A percentile compares a stretch with the other conserved stretches of the same genome.
phyloP scores from a whole-genome alignment of 768 basidiomycete species.

The Macrolepiota albuminosa region DNA sequence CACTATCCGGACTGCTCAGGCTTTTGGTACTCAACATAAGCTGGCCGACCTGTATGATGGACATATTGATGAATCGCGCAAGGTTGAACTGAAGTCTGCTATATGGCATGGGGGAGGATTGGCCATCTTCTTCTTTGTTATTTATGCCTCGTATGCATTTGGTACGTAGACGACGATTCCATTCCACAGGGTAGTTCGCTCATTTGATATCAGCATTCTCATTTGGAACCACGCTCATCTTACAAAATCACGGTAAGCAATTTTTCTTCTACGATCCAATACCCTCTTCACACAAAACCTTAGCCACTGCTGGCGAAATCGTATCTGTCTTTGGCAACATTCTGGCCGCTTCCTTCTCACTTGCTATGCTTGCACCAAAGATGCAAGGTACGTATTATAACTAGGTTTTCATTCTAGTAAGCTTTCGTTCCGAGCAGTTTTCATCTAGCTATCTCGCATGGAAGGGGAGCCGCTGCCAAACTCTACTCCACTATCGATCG shows the following conservation, averaged over 20 bases:
- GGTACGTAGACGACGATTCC: constrained; percentile 33
- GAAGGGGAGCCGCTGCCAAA: constrained; percentile 84
- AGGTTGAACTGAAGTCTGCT: constrained; percentile 54
- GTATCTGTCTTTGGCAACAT: constrained; percentile 83
- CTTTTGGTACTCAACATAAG: constrained; percentile 76
- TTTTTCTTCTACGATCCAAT: background rate
- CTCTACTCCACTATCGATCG: constrained; percentile 86
- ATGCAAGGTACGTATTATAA: constrained; percentile 54
- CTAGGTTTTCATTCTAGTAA: background rate
- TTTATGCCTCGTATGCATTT: constrained; percentile 71
- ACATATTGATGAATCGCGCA: constrained; percentile 49
- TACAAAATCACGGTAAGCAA: constrained; percentile 45
- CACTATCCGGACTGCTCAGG: constrained; percentile 83
- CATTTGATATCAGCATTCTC: constrained; percentile 56
- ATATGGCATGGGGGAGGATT: constrained; percentile 59
- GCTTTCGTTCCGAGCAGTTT: background rate
- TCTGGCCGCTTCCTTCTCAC: constrained; percentile 87
- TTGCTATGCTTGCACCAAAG: constrained; percentile 82
- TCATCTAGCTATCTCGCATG: constrained; percentile 64
- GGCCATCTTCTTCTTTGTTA: constrained; percentile 77
- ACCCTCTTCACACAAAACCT: constrained; percentile 1
- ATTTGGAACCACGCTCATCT: constrained; percentile 85
- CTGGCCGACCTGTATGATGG: constrained; percentile 62
- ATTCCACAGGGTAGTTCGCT: background rate
- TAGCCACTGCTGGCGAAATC: constrained; percentile 64